A percentile compares a stretch with the other conserved stretches of the same genome.
Conservation (phyloP, 305 asterid genomes). For the Galium porrigens region DNA sequence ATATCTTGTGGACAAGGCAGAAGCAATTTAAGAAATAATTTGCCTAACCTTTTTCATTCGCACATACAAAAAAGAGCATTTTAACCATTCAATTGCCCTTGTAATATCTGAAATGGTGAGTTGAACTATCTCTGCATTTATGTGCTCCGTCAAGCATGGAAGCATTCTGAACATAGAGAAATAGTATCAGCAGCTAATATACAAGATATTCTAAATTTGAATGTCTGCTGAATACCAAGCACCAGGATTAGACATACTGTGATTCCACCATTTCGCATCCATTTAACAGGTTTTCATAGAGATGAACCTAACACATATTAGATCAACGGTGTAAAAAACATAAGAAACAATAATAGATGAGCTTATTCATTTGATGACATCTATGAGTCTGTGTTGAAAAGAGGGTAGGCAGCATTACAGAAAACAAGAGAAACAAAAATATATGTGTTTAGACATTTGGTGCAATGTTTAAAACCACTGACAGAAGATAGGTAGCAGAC, state of each 20-base stretch:
- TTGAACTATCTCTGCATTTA: constrained; percentile 94
- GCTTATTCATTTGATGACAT: neutral
- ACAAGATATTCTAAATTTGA: constrained; percentile 12
- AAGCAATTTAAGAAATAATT: constrained; percentile 7
- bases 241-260: constrained; percentile 52
- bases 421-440: neutral
- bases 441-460: neutral
- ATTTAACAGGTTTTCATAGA: constrained; percentile 78
- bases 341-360: constrained; percentile 2
- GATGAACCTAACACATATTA: constrained; percentile 55
- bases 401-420: no score
- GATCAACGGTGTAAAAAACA: constrained; percentile 3
- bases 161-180: constrained; percentile 53
- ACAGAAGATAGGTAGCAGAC: neutral
- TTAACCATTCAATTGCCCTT: constrained; percentile 88
- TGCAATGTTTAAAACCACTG: neutral
- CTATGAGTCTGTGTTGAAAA: neutral
- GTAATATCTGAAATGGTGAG: constrained; percentile 76
- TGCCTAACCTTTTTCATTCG: constrained; percentile 80
- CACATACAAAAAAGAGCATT: constrained; percentile 82
- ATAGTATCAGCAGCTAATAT: constrained; percentile 18
- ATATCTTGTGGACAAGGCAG: constrained; percentile 1
- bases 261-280: constrained; percentile 98
- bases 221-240: constrained; percentile 5
- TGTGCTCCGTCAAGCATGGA: constrained; percentile 83